phyloP scores from a whole-genome alignment of 208 protist species.

The Trypanosoma mega region DNA sequence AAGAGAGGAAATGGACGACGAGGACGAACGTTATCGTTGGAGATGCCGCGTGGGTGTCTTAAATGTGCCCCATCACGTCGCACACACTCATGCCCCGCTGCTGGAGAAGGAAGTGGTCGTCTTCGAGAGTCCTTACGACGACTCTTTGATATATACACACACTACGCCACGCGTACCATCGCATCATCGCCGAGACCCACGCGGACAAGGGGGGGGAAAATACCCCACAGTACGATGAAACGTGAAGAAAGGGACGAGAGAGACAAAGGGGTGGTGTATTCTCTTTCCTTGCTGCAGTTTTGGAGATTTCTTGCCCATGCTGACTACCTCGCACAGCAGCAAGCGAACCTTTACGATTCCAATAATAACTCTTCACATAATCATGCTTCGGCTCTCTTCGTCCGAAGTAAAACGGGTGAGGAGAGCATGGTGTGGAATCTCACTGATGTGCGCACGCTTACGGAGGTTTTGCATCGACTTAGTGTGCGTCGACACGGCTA shows the following conservation, averaged over 20 bases:
- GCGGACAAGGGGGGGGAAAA: too few species aligned
- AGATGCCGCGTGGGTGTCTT: too few species aligned
- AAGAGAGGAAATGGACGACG: too few species aligned
- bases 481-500: constrained; percentile 53
- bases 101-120: background rate
- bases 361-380: background rate
- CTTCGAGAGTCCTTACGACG: constrained; percentile 3
- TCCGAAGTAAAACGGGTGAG: background rate
- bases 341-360: constrained; percentile 13
- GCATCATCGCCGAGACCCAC: background rate
- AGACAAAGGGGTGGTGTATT: constrained; percentile 6
- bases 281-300: constrained; percentile 34
- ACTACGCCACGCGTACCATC: constrained; percentile 16
- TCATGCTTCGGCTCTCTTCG: background rate
- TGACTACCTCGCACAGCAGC: too few species aligned
- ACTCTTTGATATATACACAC: constrained; percentile 24
- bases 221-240: background rate
- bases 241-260: background rate
- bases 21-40: too few species aligned
- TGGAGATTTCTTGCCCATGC: constrained; percentile 39
- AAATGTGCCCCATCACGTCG: background rate
- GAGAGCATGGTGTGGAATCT: constrained; percentile 24
- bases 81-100: background rate
- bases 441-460: constrained; percentile 46
- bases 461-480: constrained; percentile 45